Evolutionary conservation across 805 yeast genomes (phyloP), one percentile per base, ranked within the genome.

Genomic region (Yarrowia sp.): DNA sequence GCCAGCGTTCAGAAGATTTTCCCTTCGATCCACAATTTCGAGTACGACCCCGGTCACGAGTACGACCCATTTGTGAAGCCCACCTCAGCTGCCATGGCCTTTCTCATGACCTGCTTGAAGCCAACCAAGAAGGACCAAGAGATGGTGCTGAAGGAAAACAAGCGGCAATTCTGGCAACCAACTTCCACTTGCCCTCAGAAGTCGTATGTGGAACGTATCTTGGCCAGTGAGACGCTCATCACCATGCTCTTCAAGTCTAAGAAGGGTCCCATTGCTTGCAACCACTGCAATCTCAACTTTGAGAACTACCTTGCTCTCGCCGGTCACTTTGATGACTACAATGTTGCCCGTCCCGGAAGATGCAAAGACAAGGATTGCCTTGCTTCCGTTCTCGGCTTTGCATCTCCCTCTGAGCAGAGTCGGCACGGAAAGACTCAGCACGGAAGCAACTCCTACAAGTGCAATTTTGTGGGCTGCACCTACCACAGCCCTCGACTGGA

Each of bases 191-290:
- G 15, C 17, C 17, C 15, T 2, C 9, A 2, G 9, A 7, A 15
- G 4, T 43, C 50, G 14, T 58, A 58, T 7, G 64, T 40, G 14
- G 64, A 58, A 2, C 24, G 14, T 30, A 24, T 58, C 15, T 19
- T 58, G 19, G 30, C 39, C 10, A 19, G 9, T 6, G 50, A 43
- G 14, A 13, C 13, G 3, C 50, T 40, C 19, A 15, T 58, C 15
- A 19, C 17, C n/a, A 12, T 9, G 19, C 64, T 58, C 30, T 58
- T 42, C 50, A 42, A 30, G 30, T 10, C 40, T 19, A 58, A 58
- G 33, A 58, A 58, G 40, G 64, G 64, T 9, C 64, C 49, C 17
- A 43, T 58, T 17, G 40, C 30, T 33, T 58, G 64, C 40, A 42
- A 33, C 33, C 64, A 58, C 33, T 58, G 64, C 64, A 43, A 17